Conservation (phyloP, 1,139 yeast genomes). For the Yamadazyma triangularis region DNA sequence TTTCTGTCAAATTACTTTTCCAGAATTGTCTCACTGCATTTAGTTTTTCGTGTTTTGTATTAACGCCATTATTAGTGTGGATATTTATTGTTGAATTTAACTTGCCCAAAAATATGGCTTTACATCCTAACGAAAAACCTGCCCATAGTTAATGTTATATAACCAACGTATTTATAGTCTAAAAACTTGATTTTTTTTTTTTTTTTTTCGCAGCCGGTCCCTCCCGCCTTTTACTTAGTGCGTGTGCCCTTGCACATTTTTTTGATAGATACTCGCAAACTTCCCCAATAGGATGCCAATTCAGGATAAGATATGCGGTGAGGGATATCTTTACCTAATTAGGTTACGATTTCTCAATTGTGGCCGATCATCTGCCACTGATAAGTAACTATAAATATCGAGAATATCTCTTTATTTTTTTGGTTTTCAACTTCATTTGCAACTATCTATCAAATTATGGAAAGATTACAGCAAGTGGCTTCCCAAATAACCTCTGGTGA, state of each 20-base stretch:
- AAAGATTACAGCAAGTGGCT: slow-evolving; percentile 64
- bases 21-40: slow-evolving; percentile 20
- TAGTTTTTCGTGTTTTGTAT: slow-evolving; percentile 19
- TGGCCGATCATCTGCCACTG: too few species aligned
- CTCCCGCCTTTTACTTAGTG: too few species aligned
- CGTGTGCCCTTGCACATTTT: too few species aligned
- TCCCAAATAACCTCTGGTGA: slow-evolving; percentile 56
- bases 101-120: neutral
- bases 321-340: neutral
- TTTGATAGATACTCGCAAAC: too few species aligned
- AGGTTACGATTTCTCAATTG: too few species aligned
- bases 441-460: slow-evolving; percentile 40
- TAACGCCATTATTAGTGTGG: slow-evolving; percentile 25
- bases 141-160: slow-evolving; percentile 10
- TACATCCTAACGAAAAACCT: slow-evolving; percentile 2
- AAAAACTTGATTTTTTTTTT: too few species aligned
- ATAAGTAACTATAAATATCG: neutral
- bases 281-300: too few species aligned
- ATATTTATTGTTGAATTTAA: slow-evolving; percentile 3
- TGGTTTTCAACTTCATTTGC: neutral
- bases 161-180: too few species aligned
- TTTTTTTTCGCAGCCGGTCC: too few species aligned
- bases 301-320: too few species aligned
- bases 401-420: too few species aligned
- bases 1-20: slow-evolving; percentile 6